These are phyloP conservation scores for Hypomontagnella monticulosa DNA, from an alignment of 495 filamentous ascomycete genomes.

Conservation along the genomic window DNA sequence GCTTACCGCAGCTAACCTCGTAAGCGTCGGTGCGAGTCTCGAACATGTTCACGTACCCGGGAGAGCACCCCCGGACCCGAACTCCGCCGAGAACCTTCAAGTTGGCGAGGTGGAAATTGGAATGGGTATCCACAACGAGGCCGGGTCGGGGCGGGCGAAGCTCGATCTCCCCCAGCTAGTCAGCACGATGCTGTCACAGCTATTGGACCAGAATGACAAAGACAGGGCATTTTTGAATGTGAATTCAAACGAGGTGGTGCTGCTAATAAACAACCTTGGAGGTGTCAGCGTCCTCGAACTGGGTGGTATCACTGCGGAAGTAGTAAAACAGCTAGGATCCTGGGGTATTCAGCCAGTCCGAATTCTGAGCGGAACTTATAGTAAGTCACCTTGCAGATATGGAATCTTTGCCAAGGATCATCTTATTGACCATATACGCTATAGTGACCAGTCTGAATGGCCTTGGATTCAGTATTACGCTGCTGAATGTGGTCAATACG, in stretches of 20 bases:
- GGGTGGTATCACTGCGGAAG: slow-evolving; percentile 87
- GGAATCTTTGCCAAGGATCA: slow-evolving; percentile 1
- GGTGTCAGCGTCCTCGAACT: slow-evolving; percentile 89
- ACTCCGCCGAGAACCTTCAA: slow-evolving; percentile 62
- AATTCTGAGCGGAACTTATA: slow-evolving; percentile 70
- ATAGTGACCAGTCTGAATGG: slow-evolving; percentile 88
- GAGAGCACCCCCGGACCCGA: slow-evolving; percentile 56
- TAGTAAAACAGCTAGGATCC: slow-evolving; percentile 77
- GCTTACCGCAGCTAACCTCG: slow-evolving; percentile 76
- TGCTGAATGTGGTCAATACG: slow-evolving; percentile 84
- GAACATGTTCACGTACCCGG: slow-evolving; percentile 95
- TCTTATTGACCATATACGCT: slow-evolving; percentile 47
- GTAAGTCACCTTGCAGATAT: slow-evolving; percentile 14
- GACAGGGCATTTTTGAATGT: slow-evolving; percentile 83
- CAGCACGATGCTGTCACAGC: slow-evolving; percentile 78
- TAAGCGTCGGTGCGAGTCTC: slow-evolving; percentile 86
- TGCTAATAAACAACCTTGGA: slow-evolving; percentile 95
- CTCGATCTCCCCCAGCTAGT: slow-evolving; percentile 76
- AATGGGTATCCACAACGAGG: slow-evolving; percentile 99
- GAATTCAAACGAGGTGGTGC: slow-evolving; percentile 70
- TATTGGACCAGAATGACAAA: slow-evolving; percentile 79
- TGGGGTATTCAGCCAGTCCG: slow-evolving; percentile 80
- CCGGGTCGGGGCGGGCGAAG: slow-evolving; percentile 77
- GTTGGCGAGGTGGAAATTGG: slow-evolving; percentile 88
- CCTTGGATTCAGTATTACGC: slow-evolving; percentile 86